Evolutionary conservation across 2,329 filamentous ascomycete genomes (phyloP).

Genomic region (Zymoseptoria crescenta): DNA sequence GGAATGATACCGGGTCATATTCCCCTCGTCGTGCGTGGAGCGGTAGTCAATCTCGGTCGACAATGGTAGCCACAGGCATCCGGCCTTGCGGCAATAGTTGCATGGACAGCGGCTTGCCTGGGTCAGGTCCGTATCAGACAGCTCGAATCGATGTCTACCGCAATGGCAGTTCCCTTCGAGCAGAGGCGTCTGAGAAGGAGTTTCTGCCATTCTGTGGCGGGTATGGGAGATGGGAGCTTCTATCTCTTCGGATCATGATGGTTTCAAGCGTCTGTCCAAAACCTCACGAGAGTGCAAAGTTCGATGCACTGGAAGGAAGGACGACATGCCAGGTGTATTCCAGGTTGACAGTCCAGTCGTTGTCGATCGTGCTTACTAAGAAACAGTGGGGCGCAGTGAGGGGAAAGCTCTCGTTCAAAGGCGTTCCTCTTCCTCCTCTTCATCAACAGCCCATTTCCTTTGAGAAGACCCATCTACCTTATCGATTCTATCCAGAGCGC

Average conservation of each 20-base stretch:
- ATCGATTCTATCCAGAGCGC: too few relatives aligned
- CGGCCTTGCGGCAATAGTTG: background rate
- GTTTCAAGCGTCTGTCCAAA: background rate
- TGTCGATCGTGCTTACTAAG: background rate
- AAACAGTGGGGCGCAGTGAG: background rate
- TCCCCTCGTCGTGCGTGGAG: background rate
- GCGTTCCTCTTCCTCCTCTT: background rate
- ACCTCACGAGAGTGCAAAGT: too few relatives aligned
- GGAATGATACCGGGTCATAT: background rate
- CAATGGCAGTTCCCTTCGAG: conserved; percentile 3
- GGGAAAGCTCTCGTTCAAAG: background rate
- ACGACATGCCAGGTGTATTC: background rate
- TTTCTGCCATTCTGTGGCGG: background rate
- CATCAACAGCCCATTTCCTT: background rate
- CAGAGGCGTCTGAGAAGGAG: background rate
- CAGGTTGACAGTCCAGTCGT: background rate
- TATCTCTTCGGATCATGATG: background rate
- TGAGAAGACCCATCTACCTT: too few relatives aligned
- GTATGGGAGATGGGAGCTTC: background rate
- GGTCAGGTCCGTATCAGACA: background rate
- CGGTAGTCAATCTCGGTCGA: background rate
- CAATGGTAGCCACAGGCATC: background rate
- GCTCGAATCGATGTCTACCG: conserved; percentile 2
- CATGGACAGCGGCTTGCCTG: background rate
- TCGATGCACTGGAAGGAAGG: too few relatives aligned